Evolutionary conservation across 805 yeast species (phyloP).

Genomic region (Torulaspora quercuum): DNA sequence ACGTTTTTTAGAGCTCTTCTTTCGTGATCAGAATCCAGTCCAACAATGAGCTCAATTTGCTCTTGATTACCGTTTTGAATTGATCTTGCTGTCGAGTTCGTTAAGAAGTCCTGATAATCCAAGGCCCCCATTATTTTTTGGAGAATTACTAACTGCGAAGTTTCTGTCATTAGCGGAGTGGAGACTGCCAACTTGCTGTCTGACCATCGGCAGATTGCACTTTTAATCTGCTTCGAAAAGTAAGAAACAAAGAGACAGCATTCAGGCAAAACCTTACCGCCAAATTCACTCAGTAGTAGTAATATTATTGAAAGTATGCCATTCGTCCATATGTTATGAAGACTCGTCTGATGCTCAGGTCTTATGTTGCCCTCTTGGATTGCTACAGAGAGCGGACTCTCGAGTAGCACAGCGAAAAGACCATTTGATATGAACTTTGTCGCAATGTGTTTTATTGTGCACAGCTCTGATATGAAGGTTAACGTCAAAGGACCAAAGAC

Average conservation of each 20-base stretch:
- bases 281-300: constrained; percentile 57
- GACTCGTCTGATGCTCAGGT: constrained; percentile 48
- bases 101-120: constrained; percentile 49
- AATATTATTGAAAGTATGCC: constrained; percentile 71
- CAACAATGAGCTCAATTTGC: constrained; percentile 45
- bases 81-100: constrained; percentile 21
- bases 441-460: constrained; percentile 59
- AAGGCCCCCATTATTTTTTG: constrained; percentile 54
- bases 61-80: constrained; percentile 19
- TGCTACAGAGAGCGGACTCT: constrained; percentile 64
- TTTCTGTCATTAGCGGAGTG: constrained; percentile 56
- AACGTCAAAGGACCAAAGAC: constrained; percentile 70
- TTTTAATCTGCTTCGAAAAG: constrained; percentile 62
- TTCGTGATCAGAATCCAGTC: constrained; percentile 57
- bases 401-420: constrained; percentile 61
- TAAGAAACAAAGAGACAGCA: constrained; percentile 57
- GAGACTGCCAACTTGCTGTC: constrained; percentile 41
- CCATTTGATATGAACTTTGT: constrained; percentile 63
- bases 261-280: constrained; percentile 61
- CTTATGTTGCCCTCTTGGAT: constrained; percentile 64
- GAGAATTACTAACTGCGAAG: constrained; percentile 63
- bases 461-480: constrained; percentile 64
- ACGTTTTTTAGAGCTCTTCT: constrained; percentile 58
- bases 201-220: constrained; percentile 67
- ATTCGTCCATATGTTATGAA: constrained; percentile 81